Base-by-base conservation (phyloP, 345 rosid genomes). In the Populus pruinosa region DNA sequence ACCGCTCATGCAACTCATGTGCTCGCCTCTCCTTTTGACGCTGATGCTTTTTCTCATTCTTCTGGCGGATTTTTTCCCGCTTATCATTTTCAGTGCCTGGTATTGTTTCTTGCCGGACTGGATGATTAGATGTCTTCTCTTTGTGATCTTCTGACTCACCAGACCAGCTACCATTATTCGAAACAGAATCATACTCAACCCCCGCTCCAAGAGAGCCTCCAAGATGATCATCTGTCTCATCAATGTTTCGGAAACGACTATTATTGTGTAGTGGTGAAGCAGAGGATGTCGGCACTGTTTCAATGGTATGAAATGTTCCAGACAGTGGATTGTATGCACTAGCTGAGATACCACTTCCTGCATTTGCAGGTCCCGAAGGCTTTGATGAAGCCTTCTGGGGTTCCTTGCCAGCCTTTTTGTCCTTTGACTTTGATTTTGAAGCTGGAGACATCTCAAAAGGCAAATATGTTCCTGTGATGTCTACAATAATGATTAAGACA, bases 131-230 rank as follows among this genome's bases (percentile, higher is more conserved):
- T 29, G 80, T 39, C 81, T 88, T 92, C 64, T 94, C 93, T 85
- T 94, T 90, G n/a, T 89, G 97, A 71, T 94, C 97, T 89, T 94
- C 98, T 0, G 98, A 94, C 77, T 94, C 98, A 39, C 98, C 94
- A 13, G 98, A 94, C 85, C 96, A 92, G 88, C 98, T 94, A 83
- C 87, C 96, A 35, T 90, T 94, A 62, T 94, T 94, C 10, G 98
- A 94, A 69, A 92, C 79, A 31, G 92, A 87, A 87, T 94, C 98
- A 83, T 85, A 91, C 77, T 92, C 97, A 27, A 83, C 71, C 81
- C 91, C 94, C 80, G 70, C 81, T 25, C 88, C 92, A 47, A 36
- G 70, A 3, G 86, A 70, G 23, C 87, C 85, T 59, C 87, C 77
- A 36, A 62, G 73, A 70, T 90, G 87, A 74, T 89, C 94, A 70